These are phyloP conservation scores for Lipomyces starkeyi DNA, from an alignment of 805 yeast genomes.

Conservation along the genomic window DNA sequence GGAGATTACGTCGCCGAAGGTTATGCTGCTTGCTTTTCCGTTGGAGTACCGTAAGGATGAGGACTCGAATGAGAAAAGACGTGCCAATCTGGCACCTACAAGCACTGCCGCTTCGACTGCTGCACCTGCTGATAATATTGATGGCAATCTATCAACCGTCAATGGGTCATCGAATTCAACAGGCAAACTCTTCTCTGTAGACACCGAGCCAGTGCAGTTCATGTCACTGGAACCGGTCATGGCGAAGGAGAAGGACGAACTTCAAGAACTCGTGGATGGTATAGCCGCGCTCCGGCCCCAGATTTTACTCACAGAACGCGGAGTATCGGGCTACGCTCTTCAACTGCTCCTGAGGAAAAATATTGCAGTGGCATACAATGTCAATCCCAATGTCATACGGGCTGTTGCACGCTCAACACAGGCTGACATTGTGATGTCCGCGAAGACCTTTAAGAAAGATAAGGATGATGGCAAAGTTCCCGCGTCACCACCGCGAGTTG, in stretches of 20 bases:
- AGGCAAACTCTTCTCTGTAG: not conserved
- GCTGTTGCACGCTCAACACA: slow-evolving; percentile 78
- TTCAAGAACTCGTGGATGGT: slow-evolving; percentile 79
- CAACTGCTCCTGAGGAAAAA: slow-evolving; percentile 72
- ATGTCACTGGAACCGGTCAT: slow-evolving; percentile 82
- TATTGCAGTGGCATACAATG: slow-evolving; percentile 78
- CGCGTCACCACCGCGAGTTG: slow-evolving; percentile 59
- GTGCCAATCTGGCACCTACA: not conserved
- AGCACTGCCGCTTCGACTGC: slow-evolving; percentile 2
- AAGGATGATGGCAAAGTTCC: slow-evolving; percentile 14
- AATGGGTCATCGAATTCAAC: not conserved
- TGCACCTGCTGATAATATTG: not conserved
- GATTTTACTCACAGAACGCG: slow-evolving; percentile 75
- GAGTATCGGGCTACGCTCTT: slow-evolving; percentile 82
- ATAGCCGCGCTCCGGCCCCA: slow-evolving; percentile 78
- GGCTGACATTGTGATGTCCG: slow-evolving; percentile 84
- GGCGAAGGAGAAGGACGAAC: slow-evolving; percentile 85
- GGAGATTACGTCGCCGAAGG: slow-evolving; percentile 67
- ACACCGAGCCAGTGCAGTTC: slow-evolving; percentile 53
- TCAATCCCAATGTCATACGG: slow-evolving; percentile 81
- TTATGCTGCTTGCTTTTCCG: slow-evolving; percentile 85
- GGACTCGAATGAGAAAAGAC: slow-evolving; percentile 46
- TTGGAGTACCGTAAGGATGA: slow-evolving; percentile 80
- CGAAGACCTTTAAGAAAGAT: slow-evolving; percentile 77
- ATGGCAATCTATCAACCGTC: not conserved